A percentile compares a stretch with the other conserved stretches of the same genome.
Evolutionary conservation across 176 grass and related monocot genomes (phyloP).

Genomic region (Tillandsia leiboldiana): DNA sequence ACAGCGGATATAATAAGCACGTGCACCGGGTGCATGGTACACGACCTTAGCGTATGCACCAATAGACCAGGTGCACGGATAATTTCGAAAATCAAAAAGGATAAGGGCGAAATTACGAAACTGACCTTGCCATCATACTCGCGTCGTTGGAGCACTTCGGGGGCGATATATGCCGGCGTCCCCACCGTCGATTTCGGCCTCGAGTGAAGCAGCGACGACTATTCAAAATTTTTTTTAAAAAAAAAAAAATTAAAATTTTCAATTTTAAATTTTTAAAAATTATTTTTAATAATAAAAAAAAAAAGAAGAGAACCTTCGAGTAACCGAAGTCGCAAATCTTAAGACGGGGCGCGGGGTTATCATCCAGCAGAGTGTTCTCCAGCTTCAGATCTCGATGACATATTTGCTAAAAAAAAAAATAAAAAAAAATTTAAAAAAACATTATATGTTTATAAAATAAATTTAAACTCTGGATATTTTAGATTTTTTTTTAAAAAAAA

Average conservation of each 20-base stretch:
- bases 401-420: constrained; percentile 42
- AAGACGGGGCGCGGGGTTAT: constrained; percentile 55
- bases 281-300: background rate
- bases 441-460: too few species aligned
- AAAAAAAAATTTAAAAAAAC: background rate
- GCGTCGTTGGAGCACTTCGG: constrained; percentile 72
- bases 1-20: too few species aligned
- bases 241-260: background rate
- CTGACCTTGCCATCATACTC: constrained; percentile 97
- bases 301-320: constrained; percentile 43
- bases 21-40: too few species aligned
- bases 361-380: constrained; percentile 73
- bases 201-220: constrained; percentile 89
- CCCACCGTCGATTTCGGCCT: constrained; percentile 91
- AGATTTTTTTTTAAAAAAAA: background rate
- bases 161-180: constrained; percentile 86
- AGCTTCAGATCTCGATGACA: constrained; percentile 66
- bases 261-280: background rate
- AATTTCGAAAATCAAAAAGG: background rate
- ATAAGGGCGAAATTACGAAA: constrained; percentile 5
- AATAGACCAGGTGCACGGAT: background rate
- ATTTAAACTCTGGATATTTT: background rate
- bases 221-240: constrained; percentile 1
- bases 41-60: too few species aligned
- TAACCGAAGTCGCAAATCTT: constrained; percentile 88